phyloP scores from a whole-genome alignment of 768 basidiomycete genomes.

The Phlebiopsis gigantea region DNA sequence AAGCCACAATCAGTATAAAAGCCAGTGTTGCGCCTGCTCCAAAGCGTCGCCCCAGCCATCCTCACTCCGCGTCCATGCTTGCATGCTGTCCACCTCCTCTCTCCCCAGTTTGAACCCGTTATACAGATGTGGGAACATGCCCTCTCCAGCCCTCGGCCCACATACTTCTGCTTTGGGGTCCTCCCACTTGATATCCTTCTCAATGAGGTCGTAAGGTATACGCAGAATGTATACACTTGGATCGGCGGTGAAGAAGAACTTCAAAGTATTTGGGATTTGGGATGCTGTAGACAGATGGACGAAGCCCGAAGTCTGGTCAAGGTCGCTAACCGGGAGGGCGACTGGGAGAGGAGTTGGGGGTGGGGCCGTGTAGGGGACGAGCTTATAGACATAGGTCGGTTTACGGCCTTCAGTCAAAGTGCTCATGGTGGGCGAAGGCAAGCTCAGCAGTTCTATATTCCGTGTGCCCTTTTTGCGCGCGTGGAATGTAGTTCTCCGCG shows the following conservation, averaged over 20 bases:
- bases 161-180: slow-evolving; percentile 21
- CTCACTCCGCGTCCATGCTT: slow-evolving; percentile 12
- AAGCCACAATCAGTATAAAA: slow-evolving; percentile 17
- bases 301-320: slow-evolving; percentile 40
- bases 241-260: slow-evolving; percentile 32
- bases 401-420: background rate
- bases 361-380: slow-evolving; percentile 40
- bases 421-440: slow-evolving; percentile 1
- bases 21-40: slow-evolving; percentile 18
- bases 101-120: slow-evolving; percentile 19
- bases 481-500: no score
- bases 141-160: slow-evolving; percentile 19
- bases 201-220: slow-evolving; percentile 18
- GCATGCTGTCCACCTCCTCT: slow-evolving; percentile 17
- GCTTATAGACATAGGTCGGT: slow-evolving; percentile 56
- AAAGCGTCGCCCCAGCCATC: slow-evolving; percentile 21
- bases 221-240: slow-evolving; percentile 23
- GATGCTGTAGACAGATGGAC: slow-evolving; percentile 39
- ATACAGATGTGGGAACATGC: slow-evolving; percentile 17
- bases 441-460: background rate
- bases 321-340: slow-evolving; percentile 31
- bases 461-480: no score
- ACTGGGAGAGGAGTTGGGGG: slow-evolving; percentile 31
- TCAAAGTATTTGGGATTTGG: slow-evolving; percentile 33
- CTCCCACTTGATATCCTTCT: slow-evolving; percentile 24